Percentiles rank a stretch among this genome's conserved stretches.
phyloP scores from a whole-genome alignment of 331 rosid species.

The Quercus phellos region DNA sequence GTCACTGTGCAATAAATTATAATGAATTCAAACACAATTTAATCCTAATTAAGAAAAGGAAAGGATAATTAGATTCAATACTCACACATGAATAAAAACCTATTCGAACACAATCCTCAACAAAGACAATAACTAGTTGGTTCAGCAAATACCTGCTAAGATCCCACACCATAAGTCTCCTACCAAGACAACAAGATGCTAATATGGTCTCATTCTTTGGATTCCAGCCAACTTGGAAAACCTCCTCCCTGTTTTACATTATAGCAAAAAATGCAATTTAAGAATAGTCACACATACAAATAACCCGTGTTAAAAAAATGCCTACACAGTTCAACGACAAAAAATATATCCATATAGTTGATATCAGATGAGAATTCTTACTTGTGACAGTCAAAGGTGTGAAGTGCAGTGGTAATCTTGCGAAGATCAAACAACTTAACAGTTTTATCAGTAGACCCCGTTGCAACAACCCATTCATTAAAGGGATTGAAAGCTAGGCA shows the following conservation, averaged over 20 bases:
- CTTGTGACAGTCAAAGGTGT: conserved; percentile 91
- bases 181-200: conserved; percentile 93
- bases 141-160: conserved; percentile 74
- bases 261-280: conserved; percentile 19
- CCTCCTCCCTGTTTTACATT: conserved; percentile 68
- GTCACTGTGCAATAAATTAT: neutral
- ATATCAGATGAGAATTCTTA: conserved; percentile 33
- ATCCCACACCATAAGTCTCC: conserved; percentile 99
- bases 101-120: neutral
- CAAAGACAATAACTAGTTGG: conserved; percentile 5
- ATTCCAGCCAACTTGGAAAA: conserved; percentile 98
- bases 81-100: neutral
- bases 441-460: conserved; percentile 95
- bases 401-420: conserved; percentile 65
- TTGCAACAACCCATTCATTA: conserved; percentile 96
- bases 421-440: conserved; percentile 93
- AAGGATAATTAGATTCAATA: neutral
- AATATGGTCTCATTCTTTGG: conserved; percentile 89
- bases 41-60: too few species aligned
- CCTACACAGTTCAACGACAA: too few species aligned
- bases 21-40: neutral
- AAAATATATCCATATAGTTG: neutral
- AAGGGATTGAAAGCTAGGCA: conserved; percentile 98
- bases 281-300: neutral
- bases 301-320: neutral